Evolutionary conservation across 345 rosid genomes (phyloP).

Genomic region (Eucalyptus regnans): DNA sequence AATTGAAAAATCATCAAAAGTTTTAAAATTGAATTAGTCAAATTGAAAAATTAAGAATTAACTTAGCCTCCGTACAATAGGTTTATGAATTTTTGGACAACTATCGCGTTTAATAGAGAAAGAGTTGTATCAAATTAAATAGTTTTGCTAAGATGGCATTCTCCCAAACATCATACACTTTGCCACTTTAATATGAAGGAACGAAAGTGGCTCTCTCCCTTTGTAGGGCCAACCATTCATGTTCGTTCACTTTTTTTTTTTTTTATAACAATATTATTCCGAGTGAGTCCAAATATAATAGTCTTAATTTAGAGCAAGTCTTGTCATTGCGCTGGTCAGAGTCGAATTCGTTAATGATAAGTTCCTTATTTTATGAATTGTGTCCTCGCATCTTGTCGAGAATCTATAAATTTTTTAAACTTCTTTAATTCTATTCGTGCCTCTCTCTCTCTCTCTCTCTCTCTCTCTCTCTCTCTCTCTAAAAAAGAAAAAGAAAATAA

Average conservation of each 20-base stretch:
- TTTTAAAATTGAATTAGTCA: not conserved
- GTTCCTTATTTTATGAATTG: not conserved
- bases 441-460: no score
- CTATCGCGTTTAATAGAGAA: not conserved
- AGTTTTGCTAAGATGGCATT: not conserved
- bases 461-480: no score
- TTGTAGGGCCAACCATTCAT: not conserved
- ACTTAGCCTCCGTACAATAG: not conserved
- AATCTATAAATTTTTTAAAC: not conserved
- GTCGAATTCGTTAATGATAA: not conserved
- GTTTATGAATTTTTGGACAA: not conserved
- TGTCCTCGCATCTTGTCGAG: not conserved
- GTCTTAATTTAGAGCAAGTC: not conserved
- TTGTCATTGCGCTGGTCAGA: not conserved
- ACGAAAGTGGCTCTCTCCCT: not conserved
- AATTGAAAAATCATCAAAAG: not conserved
- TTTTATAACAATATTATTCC: no score
- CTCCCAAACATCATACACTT: not conserved
- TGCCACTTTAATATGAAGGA: not conserved
- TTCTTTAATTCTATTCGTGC: no score
- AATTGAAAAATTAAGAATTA: accelerated
- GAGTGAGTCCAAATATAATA: no score
- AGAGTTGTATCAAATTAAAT: not conserved
- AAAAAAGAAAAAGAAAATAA: no score
- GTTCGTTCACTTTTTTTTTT: not conserved